Evolutionary conservation across 164 flowering plant genomes (phyloP).

Genomic region (Platanus orientalis): DNA sequence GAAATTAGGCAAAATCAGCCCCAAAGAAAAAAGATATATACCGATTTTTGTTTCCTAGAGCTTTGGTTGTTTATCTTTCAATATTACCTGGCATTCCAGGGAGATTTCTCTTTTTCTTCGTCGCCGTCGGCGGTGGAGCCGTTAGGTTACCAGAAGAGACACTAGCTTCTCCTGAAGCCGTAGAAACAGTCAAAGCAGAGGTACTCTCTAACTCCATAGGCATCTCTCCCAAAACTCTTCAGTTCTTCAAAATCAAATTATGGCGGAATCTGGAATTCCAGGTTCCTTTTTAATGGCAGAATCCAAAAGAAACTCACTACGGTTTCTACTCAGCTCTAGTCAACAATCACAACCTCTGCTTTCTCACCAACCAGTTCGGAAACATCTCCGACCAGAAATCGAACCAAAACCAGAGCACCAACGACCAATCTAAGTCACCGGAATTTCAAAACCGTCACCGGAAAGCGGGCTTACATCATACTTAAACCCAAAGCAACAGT

Average conservation of each 20-base stretch:
- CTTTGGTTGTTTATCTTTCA: not conserved
- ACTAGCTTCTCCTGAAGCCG: constrained; percentile 49
- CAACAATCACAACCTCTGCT: constrained; percentile 4
- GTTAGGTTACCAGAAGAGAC: constrained; percentile 31
- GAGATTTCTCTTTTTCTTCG: constrained; percentile 66
- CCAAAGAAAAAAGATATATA: not conserved
- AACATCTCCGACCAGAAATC: not conserved
- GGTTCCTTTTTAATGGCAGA: too few relatives aligned
- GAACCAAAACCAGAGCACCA: not conserved
- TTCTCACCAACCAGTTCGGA: constrained; percentile 2
- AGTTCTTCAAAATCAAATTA: not conserved
- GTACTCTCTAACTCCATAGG: constrained; percentile 36
- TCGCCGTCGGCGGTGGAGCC: constrained; percentile 12
- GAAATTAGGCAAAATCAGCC: not conserved
- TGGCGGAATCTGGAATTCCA: too few relatives aligned
- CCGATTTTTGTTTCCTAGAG: not conserved
- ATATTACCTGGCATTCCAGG: constrained; percentile 82
- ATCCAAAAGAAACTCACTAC: not conserved
- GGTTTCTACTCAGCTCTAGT: constrained; percentile 1
- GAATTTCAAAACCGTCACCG: not conserved
- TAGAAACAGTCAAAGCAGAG: constrained; percentile 32
- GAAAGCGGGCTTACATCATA: not conserved
- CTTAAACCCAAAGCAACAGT: not conserved
- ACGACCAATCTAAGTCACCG: not conserved
- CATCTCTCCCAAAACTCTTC: constrained; percentile 2